These are phyloP conservation scores for Lepidium africanum DNA, from an alignment of 345 rosid genomes.

Conservation along the genomic window DNA sequence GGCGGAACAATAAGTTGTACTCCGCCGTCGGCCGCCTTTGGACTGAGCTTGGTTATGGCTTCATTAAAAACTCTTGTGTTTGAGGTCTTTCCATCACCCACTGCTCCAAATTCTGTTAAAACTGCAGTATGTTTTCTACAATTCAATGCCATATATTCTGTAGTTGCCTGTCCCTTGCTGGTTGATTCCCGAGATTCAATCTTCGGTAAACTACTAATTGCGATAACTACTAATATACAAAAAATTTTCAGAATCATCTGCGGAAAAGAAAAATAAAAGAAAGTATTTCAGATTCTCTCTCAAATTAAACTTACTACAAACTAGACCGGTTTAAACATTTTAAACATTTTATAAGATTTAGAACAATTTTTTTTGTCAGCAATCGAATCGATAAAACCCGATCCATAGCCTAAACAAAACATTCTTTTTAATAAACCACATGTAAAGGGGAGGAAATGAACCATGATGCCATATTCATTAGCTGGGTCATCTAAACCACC, in stretches of 20 bases:
- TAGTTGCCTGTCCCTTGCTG: neutral
- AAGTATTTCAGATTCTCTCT: neutral
- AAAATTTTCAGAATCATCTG: slow-evolving; percentile 23
- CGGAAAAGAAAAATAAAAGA: neutral
- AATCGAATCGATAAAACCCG: too few species aligned
- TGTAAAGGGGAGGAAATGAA: too few species aligned
- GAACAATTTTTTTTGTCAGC: too few species aligned
- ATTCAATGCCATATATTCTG: slow-evolving; percentile 34
- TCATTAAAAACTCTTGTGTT: slow-evolving; percentile 52
- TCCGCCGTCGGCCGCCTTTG: slow-evolving; percentile 49
- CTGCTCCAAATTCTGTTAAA: slow-evolving; percentile 66
- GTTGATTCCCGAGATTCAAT: neutral
- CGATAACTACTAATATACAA: slow-evolving; percentile 17
- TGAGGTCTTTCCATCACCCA: slow-evolving; percentile 66
- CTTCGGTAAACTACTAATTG: slow-evolving; percentile 13
- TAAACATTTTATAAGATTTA: too few species aligned
- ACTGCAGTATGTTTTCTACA: slow-evolving; percentile 61
- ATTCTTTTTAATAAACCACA: too few species aligned
- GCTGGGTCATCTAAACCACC: too few species aligned
- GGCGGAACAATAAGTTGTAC: slow-evolving; percentile 69
- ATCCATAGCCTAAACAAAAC: too few species aligned
- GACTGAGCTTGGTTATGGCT: slow-evolving; percentile 52
- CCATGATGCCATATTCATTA: too few species aligned
- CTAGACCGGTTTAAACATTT: too few species aligned
- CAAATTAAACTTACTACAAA: neutral